Percentiles rank a stretch among this genome's conserved stretches.
These are phyloP conservation scores for Botrytis fragariae DNA, from an alignment of 2,329 filamentous ascomycete genomes.

Conservation along the genomic window DNA sequence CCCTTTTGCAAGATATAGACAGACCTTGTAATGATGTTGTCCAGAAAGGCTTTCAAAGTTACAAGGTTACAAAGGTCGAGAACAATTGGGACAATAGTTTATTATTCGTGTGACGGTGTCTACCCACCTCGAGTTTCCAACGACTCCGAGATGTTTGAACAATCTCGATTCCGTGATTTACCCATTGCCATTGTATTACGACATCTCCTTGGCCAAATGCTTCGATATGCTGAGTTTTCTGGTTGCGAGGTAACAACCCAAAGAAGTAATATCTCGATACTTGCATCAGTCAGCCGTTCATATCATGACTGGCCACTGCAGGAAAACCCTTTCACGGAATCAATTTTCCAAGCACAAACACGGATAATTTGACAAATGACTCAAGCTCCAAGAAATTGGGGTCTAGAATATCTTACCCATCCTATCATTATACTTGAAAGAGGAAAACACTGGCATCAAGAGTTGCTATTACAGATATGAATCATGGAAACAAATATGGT, in stretches of 20 bases:
- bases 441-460: not conserved
- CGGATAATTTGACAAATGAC: not conserved
- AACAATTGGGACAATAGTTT: not conserved
- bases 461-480: not conserved
- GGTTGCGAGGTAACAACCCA: not conserved
- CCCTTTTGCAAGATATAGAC: not conserved
- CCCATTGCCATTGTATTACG: not conserved
- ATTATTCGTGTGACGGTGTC: not conserved
- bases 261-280: not conserved
- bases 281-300: slow-evolving; percentile 2
- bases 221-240: not conserved
- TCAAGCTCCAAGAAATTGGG: not conserved
- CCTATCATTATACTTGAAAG: not conserved
- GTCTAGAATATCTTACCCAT: not conserved
- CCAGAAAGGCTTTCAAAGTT: not conserved
- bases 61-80: not conserved
- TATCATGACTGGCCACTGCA: slow-evolving; percentile 5
- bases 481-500: not conserved
- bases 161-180: not conserved
- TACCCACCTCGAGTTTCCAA: not conserved
- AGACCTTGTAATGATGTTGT: not conserved
- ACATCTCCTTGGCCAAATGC: not conserved
- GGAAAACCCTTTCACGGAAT: not conserved
- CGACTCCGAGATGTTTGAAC: not conserved
- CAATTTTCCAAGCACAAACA: not conserved